A percentile compares a stretch with the other conserved stretches of the same genome.
Evolutionary conservation across 2,329 filamentous ascomycete genomes (phyloP).

Genomic region (Fusarium begoniae): DNA sequence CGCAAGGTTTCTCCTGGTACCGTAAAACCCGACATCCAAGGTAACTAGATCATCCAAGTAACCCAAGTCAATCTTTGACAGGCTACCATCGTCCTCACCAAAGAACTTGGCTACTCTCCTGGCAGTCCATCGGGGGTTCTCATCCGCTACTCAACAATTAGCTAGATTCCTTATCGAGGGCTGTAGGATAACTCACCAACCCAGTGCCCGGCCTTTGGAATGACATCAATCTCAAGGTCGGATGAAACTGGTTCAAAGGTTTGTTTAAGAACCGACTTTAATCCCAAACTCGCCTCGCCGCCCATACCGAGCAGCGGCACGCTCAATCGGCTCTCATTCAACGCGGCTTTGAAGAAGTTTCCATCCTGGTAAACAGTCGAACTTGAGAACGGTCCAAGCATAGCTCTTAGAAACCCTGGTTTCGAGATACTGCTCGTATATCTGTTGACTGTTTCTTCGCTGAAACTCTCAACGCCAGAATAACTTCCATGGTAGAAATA

Average conservation of each 20-base stretch:
- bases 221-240: constrained; percentile 27
- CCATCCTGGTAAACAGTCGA: constrained; percentile 46
- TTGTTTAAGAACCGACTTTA: not conserved
- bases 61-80: constrained; percentile 19
- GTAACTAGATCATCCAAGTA: constrained; percentile 33
- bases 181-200: constrained; percentile 20
- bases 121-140: constrained; percentile 39
- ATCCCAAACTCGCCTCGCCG: constrained; percentile 41
- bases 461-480: constrained; percentile 49
- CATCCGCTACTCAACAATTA: constrained; percentile 29
- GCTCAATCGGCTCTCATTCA: constrained; percentile 27
- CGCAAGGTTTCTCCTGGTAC: not conserved
- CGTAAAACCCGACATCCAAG: constrained; percentile 28
- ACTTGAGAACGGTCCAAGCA: constrained; percentile 50
- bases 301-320: constrained; percentile 40
- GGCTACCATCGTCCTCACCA: not conserved
- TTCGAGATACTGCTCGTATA: constrained; percentile 54
- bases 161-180: rapidly evolving
- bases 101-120: constrained; percentile 32
- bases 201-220: constrained; percentile 43
- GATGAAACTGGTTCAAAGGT: constrained; percentile 16
- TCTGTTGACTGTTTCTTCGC: constrained; percentile 50
- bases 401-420: constrained; percentile 53
- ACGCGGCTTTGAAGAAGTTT: constrained; percentile 47
- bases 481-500: constrained; percentile 58